These are phyloP conservation scores for Mucor piriformis DNA, from an alignment of 371 early-diverging fungal genomes.

Conservation along the genomic window DNA sequence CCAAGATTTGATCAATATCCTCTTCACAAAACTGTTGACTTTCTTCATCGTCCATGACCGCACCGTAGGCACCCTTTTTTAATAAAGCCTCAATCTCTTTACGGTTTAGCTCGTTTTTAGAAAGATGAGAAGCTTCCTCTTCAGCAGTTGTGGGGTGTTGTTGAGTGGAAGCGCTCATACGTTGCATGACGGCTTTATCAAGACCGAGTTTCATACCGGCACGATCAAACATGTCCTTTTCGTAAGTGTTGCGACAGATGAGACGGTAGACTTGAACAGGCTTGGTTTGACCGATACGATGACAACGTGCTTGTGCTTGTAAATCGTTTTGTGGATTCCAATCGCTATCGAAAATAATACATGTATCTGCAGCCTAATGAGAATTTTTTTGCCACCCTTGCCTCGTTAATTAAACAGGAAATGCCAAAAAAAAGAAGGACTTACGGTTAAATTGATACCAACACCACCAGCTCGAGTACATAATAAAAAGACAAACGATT, in stretches of 20 bases:
- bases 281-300: constrained; percentile 96
- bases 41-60: constrained; percentile 85
- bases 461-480: constrained; percentile 93
- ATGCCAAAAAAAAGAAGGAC: too few species aligned
- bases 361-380: constrained; percentile 83
- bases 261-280: constrained; percentile 89
- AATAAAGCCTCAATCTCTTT: constrained; percentile 88
- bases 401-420: too few species aligned
- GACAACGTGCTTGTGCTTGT: constrained; percentile 94
- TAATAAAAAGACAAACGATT: constrained; percentile 85
- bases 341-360: constrained; percentile 95
- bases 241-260: constrained; percentile 91
- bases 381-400: too few species aligned
- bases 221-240: constrained; percentile 96
- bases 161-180: constrained; percentile 18
- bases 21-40: constrained; percentile 90
- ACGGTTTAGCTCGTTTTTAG: constrained; percentile 54
- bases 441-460: constrained; percentile 86
- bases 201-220: constrained; percentile 94
- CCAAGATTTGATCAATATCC: constrained; percentile 96
- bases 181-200: constrained; percentile 83
- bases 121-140: constrained; percentile 24
- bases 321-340: constrained; percentile 98
- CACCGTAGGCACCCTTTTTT: constrained; percentile 93
- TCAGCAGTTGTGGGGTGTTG: constrained; percentile 14